Conservation (phyloP, 2,329 filamentous ascomycete genomes). For the Aspergillus sp. region DNA sequence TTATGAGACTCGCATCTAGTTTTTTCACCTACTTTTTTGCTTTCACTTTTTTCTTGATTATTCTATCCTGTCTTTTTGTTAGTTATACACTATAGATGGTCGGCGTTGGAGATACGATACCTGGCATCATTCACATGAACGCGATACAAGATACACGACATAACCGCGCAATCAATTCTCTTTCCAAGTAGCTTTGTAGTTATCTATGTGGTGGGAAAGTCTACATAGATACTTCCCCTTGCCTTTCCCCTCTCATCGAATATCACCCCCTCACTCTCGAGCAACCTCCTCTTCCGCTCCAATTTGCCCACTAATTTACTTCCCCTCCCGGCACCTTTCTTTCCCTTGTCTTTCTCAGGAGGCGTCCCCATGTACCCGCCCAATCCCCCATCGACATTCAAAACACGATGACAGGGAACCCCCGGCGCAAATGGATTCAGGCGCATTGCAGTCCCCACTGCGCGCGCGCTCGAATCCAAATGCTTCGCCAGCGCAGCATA, state of each 20-base stretch:
- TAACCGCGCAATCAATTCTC: neutral
- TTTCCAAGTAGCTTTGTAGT: neutral
- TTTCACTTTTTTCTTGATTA: conserved; percentile 1
- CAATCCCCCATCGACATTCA: conserved; percentile 69
- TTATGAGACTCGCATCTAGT: conserved; percentile 6
- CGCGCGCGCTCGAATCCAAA: conserved; percentile 72
- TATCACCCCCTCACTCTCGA: conserved; percentile 41
- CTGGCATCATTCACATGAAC: conserved; percentile 1
- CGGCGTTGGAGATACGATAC: conserved; percentile 16
- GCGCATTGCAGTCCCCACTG: conserved; percentile 76
- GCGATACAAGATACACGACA: neutral
- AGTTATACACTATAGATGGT: conserved; percentile 14
- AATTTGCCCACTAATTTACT: conserved; percentile 44
- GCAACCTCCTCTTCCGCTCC: conserved; percentile 41
- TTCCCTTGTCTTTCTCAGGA: conserved; percentile 39
- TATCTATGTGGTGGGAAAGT: neutral
- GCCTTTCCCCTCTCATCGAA: conserved; percentile 39
- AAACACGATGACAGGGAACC: conserved; percentile 80
- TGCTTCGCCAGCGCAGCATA: conserved; percentile 74
- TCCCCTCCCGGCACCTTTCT: conserved; percentile 50
- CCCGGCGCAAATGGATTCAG: conserved; percentile 80
- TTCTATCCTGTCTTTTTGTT: neutral
- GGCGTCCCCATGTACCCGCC: conserved; percentile 55
- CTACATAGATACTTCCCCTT: conserved; percentile 27
- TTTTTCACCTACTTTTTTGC: conserved; percentile 2